Evolutionary conservation across 352 stramenopile genomes (phyloP), one percentile per base, ranked within the genome.

Genomic region (Pythium plurisporium): DNA sequence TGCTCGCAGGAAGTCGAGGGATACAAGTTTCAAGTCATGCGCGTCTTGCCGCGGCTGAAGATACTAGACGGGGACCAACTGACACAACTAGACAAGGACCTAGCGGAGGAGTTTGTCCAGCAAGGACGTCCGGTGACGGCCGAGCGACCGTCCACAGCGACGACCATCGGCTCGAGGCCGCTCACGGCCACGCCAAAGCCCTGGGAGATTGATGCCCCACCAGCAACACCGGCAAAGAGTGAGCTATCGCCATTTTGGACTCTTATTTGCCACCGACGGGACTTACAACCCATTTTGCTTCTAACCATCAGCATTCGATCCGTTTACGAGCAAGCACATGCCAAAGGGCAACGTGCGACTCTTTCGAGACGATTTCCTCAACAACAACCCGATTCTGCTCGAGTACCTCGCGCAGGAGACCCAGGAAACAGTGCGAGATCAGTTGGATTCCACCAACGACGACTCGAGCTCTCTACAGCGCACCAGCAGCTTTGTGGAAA

Each of bases 341-440:
- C 78, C 78, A 4, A 76, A 73, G 20, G 83, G 83, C 33, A 87
- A 89, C 30, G 83, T 91, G 17, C 83, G 82, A 8, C 67, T 94
- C 36, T 94, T 94, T 48, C 83, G 81, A 15, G 83, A 94, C 57
- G 81, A 94, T 36, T 94, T 89, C 33, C 62, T 94, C 45, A 94
- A 94, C 55, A 94, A 86, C 56, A 74, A 91, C 45, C 70, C 83
- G 1, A 94, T 94, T 43, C 36, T 94, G 45, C 65, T 94, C 27
- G 83, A 91, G 58, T 94, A 94, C 62, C 69, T 94, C 36, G 79
- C 72, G 9, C 64, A 87, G 31, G 72, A 77, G 31, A 55, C 67
- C 29, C 63, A 74, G 34, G 56, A 36, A 40, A 47, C 1, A 49
- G 64, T 53, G 12, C 54, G 56, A 2, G 42, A 65, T 0, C 19